phyloP scores from a whole-genome alignment of 805 yeast species.

The Zygosaccharomyces bailii region DNA sequence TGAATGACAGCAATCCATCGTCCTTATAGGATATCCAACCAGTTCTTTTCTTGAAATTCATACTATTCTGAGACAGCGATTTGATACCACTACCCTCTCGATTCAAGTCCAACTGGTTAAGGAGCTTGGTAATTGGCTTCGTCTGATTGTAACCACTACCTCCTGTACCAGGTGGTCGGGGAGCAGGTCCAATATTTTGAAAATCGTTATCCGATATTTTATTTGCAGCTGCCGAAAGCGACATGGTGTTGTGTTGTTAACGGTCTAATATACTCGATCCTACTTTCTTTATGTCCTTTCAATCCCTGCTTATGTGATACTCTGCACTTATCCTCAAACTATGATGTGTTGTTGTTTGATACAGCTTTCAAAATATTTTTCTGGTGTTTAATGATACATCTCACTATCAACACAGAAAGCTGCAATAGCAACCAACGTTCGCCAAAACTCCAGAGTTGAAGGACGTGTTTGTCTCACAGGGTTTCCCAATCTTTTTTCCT shows the following conservation, averaged over 20 bases:
- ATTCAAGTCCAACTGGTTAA: constrained; percentile 33
- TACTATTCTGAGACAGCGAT: constrained; percentile 15
- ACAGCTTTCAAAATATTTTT: not conserved
- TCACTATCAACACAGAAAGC: not conserved
- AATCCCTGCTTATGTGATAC: not conserved
- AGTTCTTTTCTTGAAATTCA: constrained; percentile 25
- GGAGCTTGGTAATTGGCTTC: constrained; percentile 36
- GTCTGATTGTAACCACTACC: constrained; percentile 36
- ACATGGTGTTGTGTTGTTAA: constrained; percentile 30
- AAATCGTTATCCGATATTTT: constrained; percentile 45
- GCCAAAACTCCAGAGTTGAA: constrained; percentile 60
- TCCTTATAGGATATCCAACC: constrained; percentile 95
- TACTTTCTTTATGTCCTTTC: not conserved
- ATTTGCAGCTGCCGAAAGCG: constrained; percentile 46
- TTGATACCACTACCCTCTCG: constrained; percentile 34
- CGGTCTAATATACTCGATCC: not conserved
- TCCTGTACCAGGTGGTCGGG: constrained; percentile 43
- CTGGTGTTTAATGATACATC: constrained; percentile 1
- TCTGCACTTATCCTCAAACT: not conserved
- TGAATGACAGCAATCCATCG: constrained; percentile 81
- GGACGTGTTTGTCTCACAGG: constrained; percentile 70
- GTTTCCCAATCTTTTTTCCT: constrained; percentile 1
- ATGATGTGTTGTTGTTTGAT: not conserved
- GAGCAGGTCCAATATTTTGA: constrained; percentile 55
- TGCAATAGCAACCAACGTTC: constrained; percentile 27